Percentiles rank a stretch among this genome's conserved stretches.
Evolutionary conservation across 2,329 filamentous ascomycete species (phyloP).

Genomic region (Trichoderma gracile): DNA sequence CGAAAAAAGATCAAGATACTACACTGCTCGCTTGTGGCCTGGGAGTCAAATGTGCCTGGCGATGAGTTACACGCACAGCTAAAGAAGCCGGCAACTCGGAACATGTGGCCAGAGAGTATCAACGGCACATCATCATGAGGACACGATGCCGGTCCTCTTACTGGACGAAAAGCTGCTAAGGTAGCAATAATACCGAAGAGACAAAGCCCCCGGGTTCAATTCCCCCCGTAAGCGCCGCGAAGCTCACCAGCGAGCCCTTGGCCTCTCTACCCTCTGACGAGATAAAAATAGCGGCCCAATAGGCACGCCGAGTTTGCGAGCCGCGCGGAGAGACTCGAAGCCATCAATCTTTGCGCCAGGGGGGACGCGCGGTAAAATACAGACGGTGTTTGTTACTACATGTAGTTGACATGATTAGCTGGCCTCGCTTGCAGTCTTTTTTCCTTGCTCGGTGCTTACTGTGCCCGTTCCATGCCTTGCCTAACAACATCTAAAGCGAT

Average conservation of each 20-base stretch:
- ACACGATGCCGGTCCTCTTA: neutral
- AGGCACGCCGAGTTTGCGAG: neutral
- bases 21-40: too few species aligned
- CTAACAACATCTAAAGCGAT: too few species aligned
- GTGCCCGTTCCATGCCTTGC: neutral
- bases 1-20: too few species aligned
- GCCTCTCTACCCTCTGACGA: slow-evolving; percentile 1
- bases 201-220: neutral
- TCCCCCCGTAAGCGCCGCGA: slow-evolving; percentile 21
- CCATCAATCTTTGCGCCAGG: too few species aligned
- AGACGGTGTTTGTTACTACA: too few species aligned
- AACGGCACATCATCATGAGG: too few species aligned
- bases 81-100: too few species aligned
- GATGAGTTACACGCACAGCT: too few species aligned
- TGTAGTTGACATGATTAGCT: slow-evolving; percentile 2
- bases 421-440: neutral
- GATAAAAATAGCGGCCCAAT: slow-evolving; percentile 24
- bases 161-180: neutral
- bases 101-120: too few species aligned
- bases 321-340: neutral
- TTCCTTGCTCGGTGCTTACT: neutral
- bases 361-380: slow-evolving; percentile 1
- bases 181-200: neutral
- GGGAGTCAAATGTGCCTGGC: too few species aligned
- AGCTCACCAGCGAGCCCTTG: slow-evolving; percentile 17